phyloP scores from a whole-genome alignment of 129 eudicot genomes.

The Centrapalus pauciflorus region DNA sequence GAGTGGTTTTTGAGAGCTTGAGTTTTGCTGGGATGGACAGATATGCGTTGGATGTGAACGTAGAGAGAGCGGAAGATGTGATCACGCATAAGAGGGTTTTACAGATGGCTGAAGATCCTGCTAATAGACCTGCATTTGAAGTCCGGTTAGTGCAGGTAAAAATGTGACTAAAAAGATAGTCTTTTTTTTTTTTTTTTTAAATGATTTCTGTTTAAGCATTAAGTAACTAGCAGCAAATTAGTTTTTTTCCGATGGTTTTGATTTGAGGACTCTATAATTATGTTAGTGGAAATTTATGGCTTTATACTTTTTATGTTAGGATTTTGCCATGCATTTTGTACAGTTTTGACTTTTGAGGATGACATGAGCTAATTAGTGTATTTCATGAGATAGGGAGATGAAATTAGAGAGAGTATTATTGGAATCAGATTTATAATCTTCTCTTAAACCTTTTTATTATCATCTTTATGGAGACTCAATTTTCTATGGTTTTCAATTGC shows the following conservation, averaged over 20 bases:
- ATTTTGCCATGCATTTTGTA: background rate
- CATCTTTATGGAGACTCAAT: background rate
- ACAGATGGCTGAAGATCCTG: slow-evolving; percentile 60
- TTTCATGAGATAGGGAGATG: background rate
- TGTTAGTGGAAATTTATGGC: background rate
- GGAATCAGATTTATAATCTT: background rate
- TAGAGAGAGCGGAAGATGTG: slow-evolving; percentile 83
- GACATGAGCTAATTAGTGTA: background rate
- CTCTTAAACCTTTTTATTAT: background rate
- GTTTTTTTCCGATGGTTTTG: background rate
- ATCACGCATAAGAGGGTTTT: slow-evolving; percentile 64
- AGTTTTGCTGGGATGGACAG: slow-evolving; percentile 25
- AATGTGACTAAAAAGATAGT: background rate
- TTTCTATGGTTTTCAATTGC: background rate
- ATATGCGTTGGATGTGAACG: slow-evolving; percentile 81
- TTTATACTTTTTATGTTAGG: background rate
- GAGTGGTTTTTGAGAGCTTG: background rate
- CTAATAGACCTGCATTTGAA: slow-evolving; percentile 52
- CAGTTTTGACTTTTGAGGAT: background rate
- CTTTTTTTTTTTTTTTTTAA: background rate
- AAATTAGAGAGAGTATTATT: background rate
- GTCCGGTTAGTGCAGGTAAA: slow-evolving; percentile 73
- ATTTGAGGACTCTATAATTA: background rate
- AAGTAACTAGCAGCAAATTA: too few relatives aligned
- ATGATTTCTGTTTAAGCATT: background rate